Evolutionary conservation across 345 rosid species (phyloP).

Genomic region (Salix arbutifolia): DNA sequence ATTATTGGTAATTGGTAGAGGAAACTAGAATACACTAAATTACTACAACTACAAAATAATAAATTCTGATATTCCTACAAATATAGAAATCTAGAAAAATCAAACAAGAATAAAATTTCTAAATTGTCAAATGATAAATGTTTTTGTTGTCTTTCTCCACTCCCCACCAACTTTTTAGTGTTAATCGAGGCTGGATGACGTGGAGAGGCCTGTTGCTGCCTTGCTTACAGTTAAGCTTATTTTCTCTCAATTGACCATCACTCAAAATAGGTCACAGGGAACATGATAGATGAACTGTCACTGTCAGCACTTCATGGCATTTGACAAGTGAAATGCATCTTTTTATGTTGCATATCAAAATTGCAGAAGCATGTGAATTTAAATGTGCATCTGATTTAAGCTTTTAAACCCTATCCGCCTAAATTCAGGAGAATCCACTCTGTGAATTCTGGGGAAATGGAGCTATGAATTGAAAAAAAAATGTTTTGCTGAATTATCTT

Average conservation of each 20-base stretch:
- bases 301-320: background rate
- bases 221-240: background rate
- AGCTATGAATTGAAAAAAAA: background rate
- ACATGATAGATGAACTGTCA: background rate
- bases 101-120: background rate
- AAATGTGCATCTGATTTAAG: background rate
- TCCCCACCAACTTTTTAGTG: background rate
- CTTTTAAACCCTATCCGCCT: background rate
- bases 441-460: background rate
- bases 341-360: background rate
- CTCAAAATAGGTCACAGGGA: background rate
- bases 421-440: background rate
- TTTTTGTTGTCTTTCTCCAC: background rate
- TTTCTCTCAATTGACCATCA: background rate
- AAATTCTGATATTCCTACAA: background rate
- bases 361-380: background rate
- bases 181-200: slow-evolving; percentile 5
- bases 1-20: background rate
- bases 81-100: background rate
- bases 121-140: background rate
- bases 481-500: background rate
- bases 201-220: background rate
- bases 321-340: background rate
- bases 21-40: background rate
- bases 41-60: background rate